These are phyloP conservation scores for Phytophthora sansomeana DNA, from an alignment of 352 stramenopile species.

Conservation along the genomic window DNA sequence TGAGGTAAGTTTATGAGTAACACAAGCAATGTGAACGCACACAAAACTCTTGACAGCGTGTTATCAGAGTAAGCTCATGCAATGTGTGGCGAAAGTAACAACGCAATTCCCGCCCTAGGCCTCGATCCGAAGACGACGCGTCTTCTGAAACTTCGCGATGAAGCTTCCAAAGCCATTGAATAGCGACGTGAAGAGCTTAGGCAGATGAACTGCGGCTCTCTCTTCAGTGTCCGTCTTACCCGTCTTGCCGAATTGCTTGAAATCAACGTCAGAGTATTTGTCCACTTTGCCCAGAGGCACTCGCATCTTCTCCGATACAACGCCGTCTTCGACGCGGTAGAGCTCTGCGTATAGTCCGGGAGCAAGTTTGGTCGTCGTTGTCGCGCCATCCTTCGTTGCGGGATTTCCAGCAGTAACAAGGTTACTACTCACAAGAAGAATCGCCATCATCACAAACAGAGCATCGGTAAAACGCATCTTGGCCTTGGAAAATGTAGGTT, in stretches of 20 bases:
- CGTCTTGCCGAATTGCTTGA: background rate
- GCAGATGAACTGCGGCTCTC: background rate
- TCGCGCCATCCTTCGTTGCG: background rate
- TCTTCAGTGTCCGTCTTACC: background rate
- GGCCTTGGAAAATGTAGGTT: background rate
- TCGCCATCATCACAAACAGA: background rate
- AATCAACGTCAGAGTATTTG: slow-evolving; percentile 1
- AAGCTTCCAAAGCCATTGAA: background rate
- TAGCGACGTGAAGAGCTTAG: background rate
- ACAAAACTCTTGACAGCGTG: background rate
- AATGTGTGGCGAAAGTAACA: background rate
- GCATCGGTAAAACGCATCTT: background rate
- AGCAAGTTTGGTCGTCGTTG: background rate
- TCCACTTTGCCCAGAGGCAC: background rate
- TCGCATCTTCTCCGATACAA: background rate
- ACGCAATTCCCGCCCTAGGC: background rate
- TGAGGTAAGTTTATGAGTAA: background rate
- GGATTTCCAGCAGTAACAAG: background rate
- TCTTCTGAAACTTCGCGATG: background rate
- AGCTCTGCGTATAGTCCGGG: background rate
- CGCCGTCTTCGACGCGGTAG: background rate
- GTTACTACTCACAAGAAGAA: background rate
- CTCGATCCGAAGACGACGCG: background rate
- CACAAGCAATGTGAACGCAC: background rate
- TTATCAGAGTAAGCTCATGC: background rate